These are phyloP conservation scores for Leishmania aethiopica DNA, from an alignment of 208 protist species.

Conservation along the genomic window DNA sequence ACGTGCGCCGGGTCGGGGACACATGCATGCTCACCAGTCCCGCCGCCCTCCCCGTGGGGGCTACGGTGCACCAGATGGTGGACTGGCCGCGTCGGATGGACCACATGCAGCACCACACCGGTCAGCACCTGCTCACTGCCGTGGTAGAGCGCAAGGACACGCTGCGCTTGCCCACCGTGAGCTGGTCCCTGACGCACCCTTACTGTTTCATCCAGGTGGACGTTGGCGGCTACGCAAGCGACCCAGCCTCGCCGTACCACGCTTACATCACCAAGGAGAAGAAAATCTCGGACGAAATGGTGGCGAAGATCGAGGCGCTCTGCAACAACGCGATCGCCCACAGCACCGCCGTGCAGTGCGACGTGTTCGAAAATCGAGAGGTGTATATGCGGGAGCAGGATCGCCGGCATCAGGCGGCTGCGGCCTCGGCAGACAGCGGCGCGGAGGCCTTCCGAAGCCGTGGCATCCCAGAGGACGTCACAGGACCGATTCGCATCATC, in stretches of 20 bases:
- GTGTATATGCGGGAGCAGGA: slow-evolving; percentile 46
- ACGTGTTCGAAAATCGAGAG: slow-evolving; percentile 50
- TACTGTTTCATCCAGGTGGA: slow-evolving; percentile 78
- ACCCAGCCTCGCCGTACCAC: slow-evolving; percentile 25
- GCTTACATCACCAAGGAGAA: slow-evolving; percentile 50
- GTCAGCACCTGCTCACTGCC: slow-evolving; percentile 87
- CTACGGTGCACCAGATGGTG: slow-evolving; percentile 58
- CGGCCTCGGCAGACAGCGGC: slow-evolving; percentile 6
- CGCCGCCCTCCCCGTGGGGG: slow-evolving; percentile 40
- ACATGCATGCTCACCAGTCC: slow-evolving; percentile 59
- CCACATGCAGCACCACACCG: slow-evolving; percentile 94
- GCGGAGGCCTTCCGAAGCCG: slow-evolving; percentile 47
- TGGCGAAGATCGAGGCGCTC: slow-evolving; percentile 48
- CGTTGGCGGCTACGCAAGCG: slow-evolving; percentile 31
- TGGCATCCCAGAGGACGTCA: slow-evolving; percentile 75
- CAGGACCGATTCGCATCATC: slow-evolving; percentile 80
- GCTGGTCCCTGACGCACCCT: slow-evolving; percentile 81
- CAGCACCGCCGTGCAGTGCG: slow-evolving; percentile 47
- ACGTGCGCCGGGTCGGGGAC: slow-evolving; percentile 62
- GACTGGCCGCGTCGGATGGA: slow-evolving; percentile 85
- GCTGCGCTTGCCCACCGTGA: slow-evolving; percentile 70
- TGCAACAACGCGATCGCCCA: slow-evolving; percentile 69
- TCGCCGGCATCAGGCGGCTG: slow-evolving; percentile 3
- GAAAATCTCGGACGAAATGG: slow-evolving; percentile 55
- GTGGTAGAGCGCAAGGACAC: slow-evolving; percentile 57